Evolutionary conservation across 2,329 filamentous ascomycete genomes (phyloP), one percentile per base, ranked within the genome.

Genomic region (Penicillium verrucosum): DNA sequence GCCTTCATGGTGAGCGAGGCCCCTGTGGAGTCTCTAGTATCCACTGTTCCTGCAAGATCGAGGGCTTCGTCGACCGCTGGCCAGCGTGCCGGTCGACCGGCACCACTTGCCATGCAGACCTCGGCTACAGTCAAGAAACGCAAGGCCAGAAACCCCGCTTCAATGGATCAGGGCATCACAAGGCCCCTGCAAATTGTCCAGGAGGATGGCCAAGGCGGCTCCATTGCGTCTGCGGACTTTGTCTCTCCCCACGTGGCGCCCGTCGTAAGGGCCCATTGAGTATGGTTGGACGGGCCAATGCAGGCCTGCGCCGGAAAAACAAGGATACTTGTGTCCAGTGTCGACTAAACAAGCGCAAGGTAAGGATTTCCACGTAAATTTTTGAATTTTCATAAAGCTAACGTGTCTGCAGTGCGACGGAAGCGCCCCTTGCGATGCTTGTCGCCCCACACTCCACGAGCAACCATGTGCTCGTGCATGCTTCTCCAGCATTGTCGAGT

Each of bases 261-360:
- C 75, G 75, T 54, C 73, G 75, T 40, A 76, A 76, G 64, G 75
- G 75, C 11, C 75, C 75, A 12, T 59, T 77, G 61, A 69, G 64
- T 37, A 71, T 72, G 62, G 71, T 70, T 29, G 74, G 74, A 36
- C 63, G 75, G 51, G 73, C 73, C 34, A 75, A 77, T 51, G 75
- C 75, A 37, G 75, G 74, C 21, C 46, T 76, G 60, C 70, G 75
- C 44, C 68, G 75, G 38, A 77, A 76, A 65, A 75, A 77, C 57
- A 77, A 75, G 65, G 75, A 73, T 52, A 77, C 75, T 5, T 78
- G 75, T 65, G 72, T 78, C 14, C 74, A 76, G 58, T 78, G 75
- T 54, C 70, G 75, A 23, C 58, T 76, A 58, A 76, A 76, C 57
- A 78, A 78, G 63, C 73, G 74, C 61, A 77, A 77, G 71, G 75